These are phyloP conservation scores for Cnidoscolus chayamansa DNA, from an alignment of 441 rosid genomes.

Conservation along the genomic window DNA sequence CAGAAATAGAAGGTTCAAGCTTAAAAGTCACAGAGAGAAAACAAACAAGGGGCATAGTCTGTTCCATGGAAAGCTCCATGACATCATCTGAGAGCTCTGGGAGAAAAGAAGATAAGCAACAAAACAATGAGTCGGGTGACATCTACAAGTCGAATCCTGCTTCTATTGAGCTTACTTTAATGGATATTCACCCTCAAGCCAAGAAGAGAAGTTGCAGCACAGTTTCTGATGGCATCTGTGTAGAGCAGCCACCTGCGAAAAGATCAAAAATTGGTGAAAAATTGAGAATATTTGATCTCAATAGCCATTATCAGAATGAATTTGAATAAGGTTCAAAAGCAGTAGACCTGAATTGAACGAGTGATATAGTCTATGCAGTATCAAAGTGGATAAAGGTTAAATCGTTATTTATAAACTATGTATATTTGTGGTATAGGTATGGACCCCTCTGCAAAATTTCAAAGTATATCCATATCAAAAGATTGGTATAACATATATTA, in stretches of 20 bases:
- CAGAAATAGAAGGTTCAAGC: constrained; percentile 49
- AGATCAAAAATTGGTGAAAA: constrained; percentile 32
- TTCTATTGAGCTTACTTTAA: constrained; percentile 54
- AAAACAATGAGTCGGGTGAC: constrained; percentile 23
- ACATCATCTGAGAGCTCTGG: constrained; percentile 84
- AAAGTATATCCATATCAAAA: constrained; percentile 35
- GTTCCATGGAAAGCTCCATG: constrained; percentile 82
- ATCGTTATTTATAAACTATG: constrained; percentile 42
- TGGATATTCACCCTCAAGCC: constrained; percentile 47
- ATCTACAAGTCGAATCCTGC: constrained; percentile 21
- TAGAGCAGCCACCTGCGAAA: constrained; percentile 42
- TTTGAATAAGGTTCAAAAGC: constrained; percentile 34
- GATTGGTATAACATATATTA: constrained; percentile 26
- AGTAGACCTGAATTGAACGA: constrained; percentile 51
- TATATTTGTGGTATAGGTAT: constrained; percentile 39
- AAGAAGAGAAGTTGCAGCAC: constrained; percentile 50
- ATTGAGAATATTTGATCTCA: constrained; percentile 50
- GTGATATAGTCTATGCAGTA: constrained; percentile 11
- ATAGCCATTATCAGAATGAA: constrained; percentile 45
- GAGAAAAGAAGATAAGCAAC: constrained; percentile 37
- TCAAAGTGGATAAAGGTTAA: constrained; percentile 29
- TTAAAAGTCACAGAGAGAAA: constrained; percentile 35
- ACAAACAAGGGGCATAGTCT: constrained; percentile 38
- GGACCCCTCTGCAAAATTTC: constrained; percentile 34
- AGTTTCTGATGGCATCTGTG: constrained; percentile 34